Conservation (phyloP, 2,329 filamentous ascomycete species). For the Leptosphaerulina australis region DNA sequence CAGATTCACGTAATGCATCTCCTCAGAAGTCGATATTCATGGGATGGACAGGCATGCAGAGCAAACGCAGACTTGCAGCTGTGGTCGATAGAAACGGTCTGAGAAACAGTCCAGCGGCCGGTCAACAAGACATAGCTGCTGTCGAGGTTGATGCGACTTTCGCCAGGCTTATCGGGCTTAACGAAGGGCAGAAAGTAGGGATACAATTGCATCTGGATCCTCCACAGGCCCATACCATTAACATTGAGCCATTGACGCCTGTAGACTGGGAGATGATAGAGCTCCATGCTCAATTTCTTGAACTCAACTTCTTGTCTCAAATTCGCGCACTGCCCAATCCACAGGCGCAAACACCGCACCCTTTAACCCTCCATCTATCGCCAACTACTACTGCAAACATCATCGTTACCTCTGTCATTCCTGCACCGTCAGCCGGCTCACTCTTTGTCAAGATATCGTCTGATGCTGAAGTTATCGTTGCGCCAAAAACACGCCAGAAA, state of each 20-base stretch:
- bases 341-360: slow-evolving; percentile 67
- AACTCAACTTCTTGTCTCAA: slow-evolving; percentile 90
- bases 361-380: slow-evolving; percentile 89
- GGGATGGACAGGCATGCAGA: slow-evolving; percentile 98
- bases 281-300: slow-evolving; percentile 91
- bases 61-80: slow-evolving; percentile 78
- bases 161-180: slow-evolving; percentile 75
- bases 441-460: slow-evolving; percentile 91
- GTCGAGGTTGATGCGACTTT: slow-evolving; percentile 90
- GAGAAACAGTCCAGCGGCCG: slow-evolving; percentile 60
- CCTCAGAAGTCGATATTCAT: slow-evolving; percentile 76
- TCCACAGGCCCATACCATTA: slow-evolving; percentile 87
- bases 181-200: slow-evolving; percentile 77
- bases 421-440: slow-evolving; percentile 68
- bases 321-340: slow-evolving; percentile 94
- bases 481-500: slow-evolving; percentile 85
- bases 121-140: slow-evolving; percentile 76
- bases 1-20: slow-evolving; percentile 49
- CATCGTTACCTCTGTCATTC: slow-evolving; percentile 80
- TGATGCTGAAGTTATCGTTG: slow-evolving; percentile 95
- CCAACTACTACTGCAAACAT: slow-evolving; percentile 96
- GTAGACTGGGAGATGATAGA: slow-evolving; percentile 99
- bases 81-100: slow-evolving; percentile 77
- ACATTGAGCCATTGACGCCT: slow-evolving; percentile 93
- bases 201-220: slow-evolving; percentile 83